Base-by-base conservation (phyloP, 805 yeast species). In the Schizosaccharomyces octosporus region DNA sequence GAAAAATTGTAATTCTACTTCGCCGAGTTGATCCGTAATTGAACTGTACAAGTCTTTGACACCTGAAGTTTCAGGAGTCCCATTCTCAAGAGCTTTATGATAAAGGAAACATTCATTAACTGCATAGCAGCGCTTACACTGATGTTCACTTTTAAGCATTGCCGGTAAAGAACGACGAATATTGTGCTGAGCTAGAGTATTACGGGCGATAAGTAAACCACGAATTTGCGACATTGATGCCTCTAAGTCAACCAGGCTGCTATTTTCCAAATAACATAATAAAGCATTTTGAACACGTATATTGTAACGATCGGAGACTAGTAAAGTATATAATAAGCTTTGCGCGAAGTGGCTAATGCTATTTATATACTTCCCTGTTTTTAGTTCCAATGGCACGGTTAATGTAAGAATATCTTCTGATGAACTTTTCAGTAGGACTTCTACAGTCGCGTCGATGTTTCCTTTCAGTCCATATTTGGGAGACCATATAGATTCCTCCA, bases 401-500 rank as follows among this genome's bases (percentile, higher is more conserved):
- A 45, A 24, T 6, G 51, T 45, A 9, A 24, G 27, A 1, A 27
- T 19, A 6, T 21, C 21, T 5, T 7, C 36, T 11, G 36, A 29
- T 4, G n/a, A n/a, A 19, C 15, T 29, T 19, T 21, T 51, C 13
- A 87, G 76, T 62, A n/a, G 78, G 78, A 1, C 66, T 64, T 15
- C 69, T 67, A 5, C 68, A 0, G 95, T 87, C 2, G 84, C 95
- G 72, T 93, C 99, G 19, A 89, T 81, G 66, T 83, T 80, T 0
- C 99, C 99, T 65, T 87, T 80, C 7, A 93, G 71, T 0, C 99
- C 99, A 72, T 79, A 88, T 68, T 80, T 78, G 0, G 97, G 95
- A 0, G 97, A 87, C 87, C 95, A 82, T 15, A 93, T 83, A 66
- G 82, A 85, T 67, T 93, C 97, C 70, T 93, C 99, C 9, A 87